Base-by-base conservation (phyloP, 768 basidiomycete genomes). In the Leccinum truebloodii region DNA sequence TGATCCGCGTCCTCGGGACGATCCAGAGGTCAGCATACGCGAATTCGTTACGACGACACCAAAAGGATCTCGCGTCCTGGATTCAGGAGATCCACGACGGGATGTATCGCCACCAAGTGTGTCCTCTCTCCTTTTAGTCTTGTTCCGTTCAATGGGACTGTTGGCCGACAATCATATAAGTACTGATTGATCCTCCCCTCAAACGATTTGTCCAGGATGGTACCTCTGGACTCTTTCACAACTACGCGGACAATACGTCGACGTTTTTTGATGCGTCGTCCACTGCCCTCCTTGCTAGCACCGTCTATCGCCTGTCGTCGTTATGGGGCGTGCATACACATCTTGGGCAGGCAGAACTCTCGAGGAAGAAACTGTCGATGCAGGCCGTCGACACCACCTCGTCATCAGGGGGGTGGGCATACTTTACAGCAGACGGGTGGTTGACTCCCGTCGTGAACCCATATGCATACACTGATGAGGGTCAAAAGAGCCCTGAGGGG, bases 361-460 rank as follows among this genome's bases (percentile, higher is more conserved):
- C 77, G 6, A 80, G 91, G 18, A 71, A 76, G 58, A 66, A 71
- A 26, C 62, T 83, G 44, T 75, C 73, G 35, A 62, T 65, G 9
- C 52, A 59, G 16, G 16, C 22, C 18, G 48, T 73, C 65, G 35
- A 35, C 7, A 51, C 66, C 9, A 54, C 66, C 24, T 44, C 44
- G 10, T 20, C 44, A 44, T 20, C 44, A 10, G 10, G n/a, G n/a
- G 63, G 67, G 18, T 69, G 81, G 49, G 65, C 64, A 22, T 85
- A 88, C 66, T 81, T 90, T 62, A 80, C 79, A 0, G n/a, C 63
- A 9, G 75, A 85, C 41, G 87, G 90, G 3, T 90, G 88, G 86
- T 73, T 93, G 26, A 78, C 76, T 6, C 90, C 90, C 6, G 91
- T 94, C 18, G 90, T 90, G 3, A 78, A 95, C 67, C 93, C 94